Evolutionary conservation across 257 asterid species (phyloP).

Genomic region (Solanum corneliomulleri): DNA sequence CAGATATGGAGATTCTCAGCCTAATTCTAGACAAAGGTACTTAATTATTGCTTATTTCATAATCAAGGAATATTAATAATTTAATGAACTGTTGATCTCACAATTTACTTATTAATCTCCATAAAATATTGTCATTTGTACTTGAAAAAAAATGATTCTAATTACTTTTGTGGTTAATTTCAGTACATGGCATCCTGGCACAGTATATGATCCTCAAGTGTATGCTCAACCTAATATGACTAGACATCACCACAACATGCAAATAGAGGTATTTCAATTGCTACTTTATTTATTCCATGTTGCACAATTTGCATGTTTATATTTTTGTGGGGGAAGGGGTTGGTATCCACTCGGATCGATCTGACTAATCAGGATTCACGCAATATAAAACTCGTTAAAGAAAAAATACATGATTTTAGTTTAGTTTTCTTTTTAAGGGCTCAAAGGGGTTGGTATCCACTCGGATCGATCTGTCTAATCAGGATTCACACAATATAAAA

Average conservation of each 20-base stretch:
- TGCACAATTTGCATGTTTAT: not conserved
- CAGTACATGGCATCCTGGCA: slow-evolving; percentile 63
- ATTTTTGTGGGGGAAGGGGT: too few relatives aligned
- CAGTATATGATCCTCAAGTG: slow-evolving; percentile 33
- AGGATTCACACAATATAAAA: not conserved
- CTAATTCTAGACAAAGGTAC: slow-evolving; percentile 40
- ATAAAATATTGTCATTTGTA: not conserved
- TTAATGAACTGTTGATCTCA: not conserved
- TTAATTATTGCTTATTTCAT: not conserved
- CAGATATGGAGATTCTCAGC: slow-evolving; percentile 51
- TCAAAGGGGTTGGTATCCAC: too few relatives aligned
- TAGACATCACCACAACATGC: slow-evolving; percentile 42
- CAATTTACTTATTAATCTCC: not conserved
- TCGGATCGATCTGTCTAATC: too few relatives aligned
- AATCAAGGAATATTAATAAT: not conserved
- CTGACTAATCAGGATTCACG: not conserved
- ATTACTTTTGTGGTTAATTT: not conserved
- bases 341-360: not conserved
- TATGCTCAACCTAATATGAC: slow-evolving; percentile 46
- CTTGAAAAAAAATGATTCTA: not conserved
- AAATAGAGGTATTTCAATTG: slow-evolving; percentile 31
- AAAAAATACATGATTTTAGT: not conserved
- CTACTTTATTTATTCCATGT: not conserved
- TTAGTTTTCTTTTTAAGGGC: not conserved
- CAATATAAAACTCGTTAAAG: not conserved